Conservation (phyloP, 1,284 basidiomycete species). For the Fistulinella cinereoalba region DNA sequence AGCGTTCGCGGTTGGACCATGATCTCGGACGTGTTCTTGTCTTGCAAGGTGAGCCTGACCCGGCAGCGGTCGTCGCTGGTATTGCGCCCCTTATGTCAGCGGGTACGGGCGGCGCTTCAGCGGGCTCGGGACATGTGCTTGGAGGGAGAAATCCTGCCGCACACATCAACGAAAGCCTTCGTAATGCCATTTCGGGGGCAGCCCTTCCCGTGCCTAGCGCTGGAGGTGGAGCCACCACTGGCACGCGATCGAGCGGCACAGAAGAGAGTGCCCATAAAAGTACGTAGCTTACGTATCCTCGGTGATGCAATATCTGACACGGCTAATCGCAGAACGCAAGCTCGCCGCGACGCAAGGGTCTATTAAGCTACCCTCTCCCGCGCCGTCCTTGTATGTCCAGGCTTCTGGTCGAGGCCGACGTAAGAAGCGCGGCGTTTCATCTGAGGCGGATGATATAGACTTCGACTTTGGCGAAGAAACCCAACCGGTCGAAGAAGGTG, state of each 20-base stretch:
- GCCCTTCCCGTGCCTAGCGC: constrained; percentile 25
- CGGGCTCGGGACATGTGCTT: constrained; percentile 29
- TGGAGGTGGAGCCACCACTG: constrained; percentile 1
- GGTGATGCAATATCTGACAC: constrained; percentile 2
- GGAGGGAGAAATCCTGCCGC: constrained; percentile 41
- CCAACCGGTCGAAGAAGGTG: constrained; percentile 39
- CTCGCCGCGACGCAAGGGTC: constrained; percentile 29
- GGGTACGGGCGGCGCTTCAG: constrained; percentile 10
- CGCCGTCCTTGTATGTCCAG: constrained; percentile 30
- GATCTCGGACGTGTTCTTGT: constrained; percentile 54
- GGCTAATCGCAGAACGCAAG: constrained; percentile 29
- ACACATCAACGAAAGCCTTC: constrained; percentile 49
- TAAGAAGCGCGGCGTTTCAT: constrained; percentile 39
- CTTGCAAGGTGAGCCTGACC: constrained; percentile 51
- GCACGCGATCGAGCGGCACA: constrained; percentile 14
- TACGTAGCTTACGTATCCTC: constrained; percentile 12
- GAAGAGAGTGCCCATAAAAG: constrained; percentile 34
- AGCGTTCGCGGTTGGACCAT: constrained; percentile 52
- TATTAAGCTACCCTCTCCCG: constrained; percentile 40
- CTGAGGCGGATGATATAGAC: constrained; percentile 34
- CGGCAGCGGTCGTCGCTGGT: constrained; percentile 31
- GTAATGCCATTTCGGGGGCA: constrained; percentile 37
- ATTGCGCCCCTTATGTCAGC: constrained; percentile 21
- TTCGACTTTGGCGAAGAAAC: constrained; percentile 34
- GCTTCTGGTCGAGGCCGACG: constrained; percentile 36